Evolutionary conservation across 2,329 filamentous ascomycete genomes (phyloP).

Genomic region (Cercospora beticola): DNA sequence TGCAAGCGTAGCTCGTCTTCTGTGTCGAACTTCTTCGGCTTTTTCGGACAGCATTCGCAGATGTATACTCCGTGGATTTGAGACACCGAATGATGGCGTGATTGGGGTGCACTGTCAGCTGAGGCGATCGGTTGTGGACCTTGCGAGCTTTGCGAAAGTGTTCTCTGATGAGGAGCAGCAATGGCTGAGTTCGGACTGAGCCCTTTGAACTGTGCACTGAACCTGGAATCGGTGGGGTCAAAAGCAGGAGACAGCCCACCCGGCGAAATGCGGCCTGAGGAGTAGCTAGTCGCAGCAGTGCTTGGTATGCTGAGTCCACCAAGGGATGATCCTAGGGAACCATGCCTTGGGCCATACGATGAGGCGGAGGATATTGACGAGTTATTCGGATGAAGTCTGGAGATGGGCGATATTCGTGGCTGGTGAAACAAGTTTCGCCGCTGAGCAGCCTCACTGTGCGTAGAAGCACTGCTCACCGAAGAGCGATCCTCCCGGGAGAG

Average conservation of each 20-base stretch:
- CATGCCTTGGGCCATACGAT: conserved; percentile 60
- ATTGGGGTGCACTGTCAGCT: conserved; percentile 44
- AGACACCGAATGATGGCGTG: conserved; percentile 50
- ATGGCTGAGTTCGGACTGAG: conserved; percentile 46
- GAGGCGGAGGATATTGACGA: conserved; percentile 66
- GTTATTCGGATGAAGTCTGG: conserved; percentile 56
- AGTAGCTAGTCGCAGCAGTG: conserved; percentile 62
- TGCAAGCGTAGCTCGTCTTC: conserved; percentile 78
- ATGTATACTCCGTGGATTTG: conserved; percentile 63
- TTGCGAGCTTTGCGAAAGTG: conserved; percentile 44
- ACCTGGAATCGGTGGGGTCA: conserved; percentile 52
- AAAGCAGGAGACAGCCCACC: conserved; percentile 58
- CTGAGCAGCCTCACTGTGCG: conserved; percentile 52
- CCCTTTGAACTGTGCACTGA: conserved; percentile 54
- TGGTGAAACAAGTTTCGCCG: conserved; percentile 57
- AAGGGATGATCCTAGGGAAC: conserved; percentile 62
- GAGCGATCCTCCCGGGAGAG: conserved; percentile 49
- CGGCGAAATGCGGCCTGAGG: conserved; percentile 62
- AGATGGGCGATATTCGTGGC: conserved; percentile 55
- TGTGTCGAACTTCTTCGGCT: conserved; percentile 91
- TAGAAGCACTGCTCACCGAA: conserved; percentile 46
- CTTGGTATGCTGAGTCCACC: conserved; percentile 59
- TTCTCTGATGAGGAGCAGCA: conserved; percentile 43
- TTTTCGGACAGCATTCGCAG: conserved; percentile 95
- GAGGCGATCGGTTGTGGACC: conserved; percentile 45